A percentile compares a stretch with the other conserved stretches of the same genome.
These are phyloP conservation scores for Phytophthora syringae DNA, from an alignment of 352 stramenopile genomes.

Conservation along the genomic window DNA sequence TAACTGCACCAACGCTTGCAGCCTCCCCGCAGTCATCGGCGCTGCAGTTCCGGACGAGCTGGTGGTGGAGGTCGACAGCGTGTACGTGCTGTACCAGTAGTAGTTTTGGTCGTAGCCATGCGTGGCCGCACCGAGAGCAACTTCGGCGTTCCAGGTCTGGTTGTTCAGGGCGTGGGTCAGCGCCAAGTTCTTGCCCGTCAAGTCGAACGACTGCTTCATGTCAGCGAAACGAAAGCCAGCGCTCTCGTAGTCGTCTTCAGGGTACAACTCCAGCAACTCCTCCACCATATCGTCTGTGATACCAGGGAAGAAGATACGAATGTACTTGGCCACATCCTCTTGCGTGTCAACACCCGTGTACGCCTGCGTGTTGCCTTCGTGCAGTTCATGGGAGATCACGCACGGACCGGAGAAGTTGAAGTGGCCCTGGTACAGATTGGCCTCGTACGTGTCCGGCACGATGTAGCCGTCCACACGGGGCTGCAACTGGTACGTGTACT, in stretches of 20 bases:
- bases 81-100: slow-evolving; percentile 33
- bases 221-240: slow-evolving; percentile 28
- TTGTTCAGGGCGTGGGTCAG: slow-evolving; percentile 27
- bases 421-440: slow-evolving; percentile 30
- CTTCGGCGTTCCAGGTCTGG: slow-evolving; percentile 29
- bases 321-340: slow-evolving; percentile 19
- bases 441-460: slow-evolving; percentile 32
- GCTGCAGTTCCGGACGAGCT: not conserved
- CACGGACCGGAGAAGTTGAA: slow-evolving; percentile 32
- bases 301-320: slow-evolving; percentile 25
- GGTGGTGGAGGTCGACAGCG: slow-evolving; percentile 13
- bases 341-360: slow-evolving; percentile 23
- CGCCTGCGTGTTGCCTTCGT: slow-evolving; percentile 19
- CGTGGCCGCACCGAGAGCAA: slow-evolving; percentile 10
- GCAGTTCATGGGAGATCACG: slow-evolving; percentile 19
- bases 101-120: slow-evolving; percentile 28
- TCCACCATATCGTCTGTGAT: slow-evolving; percentile 24
- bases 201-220: slow-evolving; percentile 33
- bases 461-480: slow-evolving; percentile 36
- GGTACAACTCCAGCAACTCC: slow-evolving; percentile 25
- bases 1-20: no score
- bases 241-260: slow-evolving; percentile 28
- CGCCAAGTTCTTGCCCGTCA: slow-evolving; percentile 24
- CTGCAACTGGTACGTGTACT: slow-evolving; percentile 35
- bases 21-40: no score